Evolutionary conservation across 2,329 filamentous ascomycete genomes (phyloP).

Genomic region (Hypoxylon sp.): DNA sequence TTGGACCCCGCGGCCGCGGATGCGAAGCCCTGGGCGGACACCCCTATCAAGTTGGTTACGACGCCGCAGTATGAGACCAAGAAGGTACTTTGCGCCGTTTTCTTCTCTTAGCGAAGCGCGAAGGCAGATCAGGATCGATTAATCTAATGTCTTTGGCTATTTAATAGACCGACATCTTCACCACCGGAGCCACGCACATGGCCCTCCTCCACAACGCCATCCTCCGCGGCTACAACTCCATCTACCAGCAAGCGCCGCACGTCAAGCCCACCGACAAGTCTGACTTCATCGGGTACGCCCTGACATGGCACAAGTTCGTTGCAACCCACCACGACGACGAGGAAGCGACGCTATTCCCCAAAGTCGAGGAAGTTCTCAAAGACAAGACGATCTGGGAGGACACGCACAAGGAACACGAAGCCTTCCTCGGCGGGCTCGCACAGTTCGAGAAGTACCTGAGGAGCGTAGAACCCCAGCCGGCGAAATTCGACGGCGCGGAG

Average conservation of each 20-base stretch:
- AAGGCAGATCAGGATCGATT: not conserved
- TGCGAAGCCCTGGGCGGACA: slow-evolving; percentile 64
- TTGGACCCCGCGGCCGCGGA: slow-evolving; percentile 45
- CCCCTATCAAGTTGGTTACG: slow-evolving; percentile 65
- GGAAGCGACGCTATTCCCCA: slow-evolving; percentile 68
- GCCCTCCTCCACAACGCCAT: slow-evolving; percentile 72
- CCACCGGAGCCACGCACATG: slow-evolving; percentile 72
- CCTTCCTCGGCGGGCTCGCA: slow-evolving; percentile 65
- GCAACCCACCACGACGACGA: slow-evolving; percentile 72
- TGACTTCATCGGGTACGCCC: slow-evolving; percentile 69
- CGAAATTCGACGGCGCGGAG: slow-evolving; percentile 60
- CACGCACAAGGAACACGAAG: slow-evolving; percentile 67
- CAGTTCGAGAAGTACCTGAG: slow-evolving; percentile 67
- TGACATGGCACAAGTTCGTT: slow-evolving; percentile 71
- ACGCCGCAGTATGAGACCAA: slow-evolving; percentile 67
- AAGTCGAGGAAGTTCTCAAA: slow-evolving; percentile 64
- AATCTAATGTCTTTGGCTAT: not conserved
- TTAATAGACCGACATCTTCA: slow-evolving; percentile 69
- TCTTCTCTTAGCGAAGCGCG: not conserved
- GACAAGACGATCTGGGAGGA: slow-evolving; percentile 65
- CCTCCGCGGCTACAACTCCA: slow-evolving; percentile 73
- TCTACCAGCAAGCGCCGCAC: slow-evolving; percentile 70
- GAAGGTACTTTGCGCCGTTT: slow-evolving; percentile 56
- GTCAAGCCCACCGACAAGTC: slow-evolving; percentile 64
- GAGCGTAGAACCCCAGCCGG: slow-evolving; percentile 56